Conservation (phyloP, 2,329 filamentous ascomycete genomes). For the Myriosclerotinia duriaeana region DNA sequence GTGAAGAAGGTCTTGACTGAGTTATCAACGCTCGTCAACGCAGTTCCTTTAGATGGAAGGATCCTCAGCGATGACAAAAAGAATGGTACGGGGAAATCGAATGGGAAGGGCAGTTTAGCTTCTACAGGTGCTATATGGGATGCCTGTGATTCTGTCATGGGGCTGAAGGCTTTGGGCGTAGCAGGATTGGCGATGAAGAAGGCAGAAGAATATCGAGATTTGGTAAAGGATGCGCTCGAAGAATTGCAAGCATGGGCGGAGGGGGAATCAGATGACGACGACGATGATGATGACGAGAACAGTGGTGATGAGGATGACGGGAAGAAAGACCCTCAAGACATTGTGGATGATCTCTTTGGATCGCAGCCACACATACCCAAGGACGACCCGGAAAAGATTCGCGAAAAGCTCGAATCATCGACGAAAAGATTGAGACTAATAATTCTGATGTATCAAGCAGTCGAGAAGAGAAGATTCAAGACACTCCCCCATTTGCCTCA, state of each 20-base stretch:
- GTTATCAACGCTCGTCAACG: slow-evolving; percentile 57
- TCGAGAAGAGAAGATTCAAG: slow-evolving; percentile 68
- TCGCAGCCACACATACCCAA: slow-evolving; percentile 60
- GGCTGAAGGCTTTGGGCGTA: slow-evolving; percentile 65
- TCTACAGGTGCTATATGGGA: slow-evolving; percentile 81
- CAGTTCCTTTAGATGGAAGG: slow-evolving; percentile 60
- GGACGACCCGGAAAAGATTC: slow-evolving; percentile 62
- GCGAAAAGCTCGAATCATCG: slow-evolving; percentile 62
- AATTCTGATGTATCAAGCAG: slow-evolving; percentile 65
- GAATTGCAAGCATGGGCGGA: slow-evolving; percentile 89
- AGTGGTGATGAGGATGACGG: slow-evolving; percentile 49
- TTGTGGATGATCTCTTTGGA: slow-evolving; percentile 68
- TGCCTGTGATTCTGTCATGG: slow-evolving; percentile 70
- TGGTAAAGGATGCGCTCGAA: slow-evolving; percentile 77
- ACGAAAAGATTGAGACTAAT: slow-evolving; percentile 66
- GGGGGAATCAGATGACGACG: slow-evolving; percentile 56
- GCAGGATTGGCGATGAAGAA: slow-evolving; percentile 68
- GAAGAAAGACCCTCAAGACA: slow-evolving; percentile 50
- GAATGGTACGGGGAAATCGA: slow-evolving; percentile 42
- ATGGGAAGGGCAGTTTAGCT: slow-evolving; percentile 55
- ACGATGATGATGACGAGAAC: slow-evolving; percentile 55
- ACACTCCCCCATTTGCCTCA: slow-evolving; percentile 50
- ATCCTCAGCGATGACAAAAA: slow-evolving; percentile 50
- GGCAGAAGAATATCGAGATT: slow-evolving; percentile 70
- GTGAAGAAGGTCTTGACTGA: slow-evolving; percentile 62